Conservation (phyloP, 768 basidiomycete species). For the Mycena sanguinolenta region DNA sequence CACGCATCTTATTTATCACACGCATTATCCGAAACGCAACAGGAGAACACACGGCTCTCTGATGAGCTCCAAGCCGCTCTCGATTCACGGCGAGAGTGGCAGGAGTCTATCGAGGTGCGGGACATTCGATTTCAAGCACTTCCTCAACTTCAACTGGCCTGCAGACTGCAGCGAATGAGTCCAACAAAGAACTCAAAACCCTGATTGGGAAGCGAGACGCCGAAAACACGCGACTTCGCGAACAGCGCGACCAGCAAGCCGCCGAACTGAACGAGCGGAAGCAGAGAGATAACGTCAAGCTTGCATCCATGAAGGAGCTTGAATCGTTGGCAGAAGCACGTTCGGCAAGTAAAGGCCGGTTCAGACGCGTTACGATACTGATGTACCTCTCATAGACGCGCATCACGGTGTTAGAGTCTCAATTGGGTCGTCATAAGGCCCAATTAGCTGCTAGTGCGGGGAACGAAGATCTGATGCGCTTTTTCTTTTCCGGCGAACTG, state of each 20-base stretch:
- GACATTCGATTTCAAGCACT: slow-evolving; percentile 22
- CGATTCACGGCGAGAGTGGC: slow-evolving; percentile 58
- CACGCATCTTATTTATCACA: slow-evolving; percentile 65
- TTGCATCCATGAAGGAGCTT: slow-evolving; percentile 72
- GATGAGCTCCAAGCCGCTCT: slow-evolving; percentile 59
- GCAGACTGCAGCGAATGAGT: slow-evolving; percentile 57
- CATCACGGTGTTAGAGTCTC: slow-evolving; percentile 76
- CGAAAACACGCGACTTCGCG: slow-evolving; percentile 77
- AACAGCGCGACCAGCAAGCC: slow-evolving; percentile 74
- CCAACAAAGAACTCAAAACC: slow-evolving; percentile 72
- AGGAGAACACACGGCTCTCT: slow-evolving; percentile 55
- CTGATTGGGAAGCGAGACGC: slow-evolving; percentile 74
- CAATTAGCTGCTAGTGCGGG: slow-evolving; percentile 82
- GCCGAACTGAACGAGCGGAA: slow-evolving; percentile 80
- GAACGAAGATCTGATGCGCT: slow-evolving; percentile 78
- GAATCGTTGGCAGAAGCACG: slow-evolving; percentile 75
- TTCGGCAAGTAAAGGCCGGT: slow-evolving; percentile 52
- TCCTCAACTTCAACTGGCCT: slow-evolving; percentile 30
- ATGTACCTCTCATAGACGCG: slow-evolving; percentile 69
- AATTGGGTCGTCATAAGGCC: slow-evolving; percentile 79
- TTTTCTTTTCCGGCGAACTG: slow-evolving; percentile 71
- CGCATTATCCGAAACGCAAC: slow-evolving; percentile 53
- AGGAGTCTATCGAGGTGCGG: slow-evolving; percentile 60
- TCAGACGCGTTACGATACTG: slow-evolving; percentile 22
- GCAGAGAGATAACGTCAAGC: slow-evolving; percentile 70